Conservation (phyloP, 1,284 basidiomycete genomes). For the Tremellales sp. region DNA sequence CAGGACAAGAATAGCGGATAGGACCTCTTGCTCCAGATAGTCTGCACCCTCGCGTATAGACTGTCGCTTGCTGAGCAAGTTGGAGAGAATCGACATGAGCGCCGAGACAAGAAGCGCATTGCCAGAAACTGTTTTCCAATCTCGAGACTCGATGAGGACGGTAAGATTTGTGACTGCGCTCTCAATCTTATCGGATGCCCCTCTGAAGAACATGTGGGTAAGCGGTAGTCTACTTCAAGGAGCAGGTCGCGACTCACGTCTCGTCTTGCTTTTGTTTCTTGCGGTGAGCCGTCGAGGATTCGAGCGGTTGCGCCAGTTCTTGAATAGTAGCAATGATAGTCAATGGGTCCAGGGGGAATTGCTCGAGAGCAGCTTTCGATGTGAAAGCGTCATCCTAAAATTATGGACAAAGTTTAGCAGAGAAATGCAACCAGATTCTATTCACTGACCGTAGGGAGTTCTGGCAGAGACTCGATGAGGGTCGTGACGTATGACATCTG, state of each 20-base stretch:
- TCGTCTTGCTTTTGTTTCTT: slow-evolving; percentile 36
- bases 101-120: slow-evolving; percentile 67
- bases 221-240: background rate
- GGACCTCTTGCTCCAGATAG: slow-evolving; percentile 80
- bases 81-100: slow-evolving; percentile 70
- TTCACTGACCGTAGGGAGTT: slow-evolving; percentile 19
- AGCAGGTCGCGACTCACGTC: slow-evolving; percentile 1
- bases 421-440: background rate
- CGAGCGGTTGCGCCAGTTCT: slow-evolving; percentile 28
- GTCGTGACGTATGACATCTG: slow-evolving; percentile 29
- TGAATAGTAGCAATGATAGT: slow-evolving; percentile 25
- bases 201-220: slow-evolving; percentile 1
- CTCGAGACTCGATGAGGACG: slow-evolving; percentile 67
- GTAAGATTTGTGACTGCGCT: slow-evolving; percentile 55
- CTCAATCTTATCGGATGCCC: slow-evolving; percentile 23
- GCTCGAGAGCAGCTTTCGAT: slow-evolving; percentile 22
- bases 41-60: slow-evolving; percentile 57
- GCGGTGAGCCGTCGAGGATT: slow-evolving; percentile 20
- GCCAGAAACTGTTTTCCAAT: slow-evolving; percentile 60
- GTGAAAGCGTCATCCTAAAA: slow-evolving; percentile 26
- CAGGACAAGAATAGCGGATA: slow-evolving; percentile 71
- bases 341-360: slow-evolving; percentile 23
- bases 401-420: background rate
- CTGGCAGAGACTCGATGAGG: slow-evolving; percentile 30
- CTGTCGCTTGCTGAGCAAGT: slow-evolving; percentile 56